These are phyloP conservation scores for Zymoseptoria tritici DNA, from an alignment of 2,329 filamentous ascomycete genomes.

Conservation along the genomic window DNA sequence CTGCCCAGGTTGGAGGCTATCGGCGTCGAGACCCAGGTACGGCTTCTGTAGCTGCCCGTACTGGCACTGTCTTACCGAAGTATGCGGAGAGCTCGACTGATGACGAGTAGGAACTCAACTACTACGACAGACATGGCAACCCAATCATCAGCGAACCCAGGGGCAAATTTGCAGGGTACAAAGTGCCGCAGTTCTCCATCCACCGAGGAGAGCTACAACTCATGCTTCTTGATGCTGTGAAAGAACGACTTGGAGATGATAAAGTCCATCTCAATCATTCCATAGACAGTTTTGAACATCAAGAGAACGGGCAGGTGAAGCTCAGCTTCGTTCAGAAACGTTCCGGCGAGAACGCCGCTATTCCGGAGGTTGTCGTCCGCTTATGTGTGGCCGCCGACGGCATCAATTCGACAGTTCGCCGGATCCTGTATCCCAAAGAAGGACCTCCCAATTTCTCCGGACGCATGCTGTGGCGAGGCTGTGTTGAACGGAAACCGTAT, in stretches of 20 bases:
- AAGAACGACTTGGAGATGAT: slow-evolving; percentile 34
- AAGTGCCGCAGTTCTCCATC: slow-evolving; percentile 39
- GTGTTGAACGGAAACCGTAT: slow-evolving; percentile 35
- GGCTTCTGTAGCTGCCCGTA: background rate
- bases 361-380: slow-evolving; percentile 28
- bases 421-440: slow-evolving; percentile 38
- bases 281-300: slow-evolving; percentile 32
- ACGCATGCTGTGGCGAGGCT: slow-evolving; percentile 42
- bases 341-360: slow-evolving; percentile 19
- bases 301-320: slow-evolving; percentile 13
- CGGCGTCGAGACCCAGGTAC: slow-evolving; percentile 32
- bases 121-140: slow-evolving; percentile 40
- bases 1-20: slow-evolving; percentile 35
- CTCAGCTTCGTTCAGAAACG: slow-evolving; percentile 9
- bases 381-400: slow-evolving; percentile 39
- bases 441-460: slow-evolving; percentile 40
- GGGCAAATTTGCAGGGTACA: slow-evolving; percentile 36
- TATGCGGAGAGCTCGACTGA: background rate
- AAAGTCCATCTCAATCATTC: slow-evolving; percentile 36
- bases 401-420: slow-evolving; percentile 39
- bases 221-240: slow-evolving; percentile 36
- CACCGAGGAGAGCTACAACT: slow-evolving; percentile 43
- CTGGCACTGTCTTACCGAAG: background rate
- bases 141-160: slow-evolving; percentile 38
- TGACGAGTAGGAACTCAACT: slow-evolving; percentile 33